Evolutionary conservation across 108 stramenopile species (phyloP).

Genomic region (Cyclotella sp.): DNA sequence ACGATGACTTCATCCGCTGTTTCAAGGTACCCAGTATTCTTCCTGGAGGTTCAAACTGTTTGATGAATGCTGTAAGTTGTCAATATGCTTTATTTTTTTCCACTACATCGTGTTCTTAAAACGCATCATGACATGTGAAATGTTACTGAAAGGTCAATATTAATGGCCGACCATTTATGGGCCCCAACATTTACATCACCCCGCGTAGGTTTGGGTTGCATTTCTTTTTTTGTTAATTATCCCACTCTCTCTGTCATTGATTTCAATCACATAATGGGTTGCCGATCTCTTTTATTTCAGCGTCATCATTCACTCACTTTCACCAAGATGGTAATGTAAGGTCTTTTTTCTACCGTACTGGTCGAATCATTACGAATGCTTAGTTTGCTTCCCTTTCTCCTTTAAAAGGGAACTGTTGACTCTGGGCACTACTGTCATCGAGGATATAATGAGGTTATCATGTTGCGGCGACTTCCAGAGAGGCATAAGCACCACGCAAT

Average conservation of each 20-base stretch:
- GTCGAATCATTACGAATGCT: background rate
- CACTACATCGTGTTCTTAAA: constrained; percentile 12
- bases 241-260: background rate
- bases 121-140: background rate
- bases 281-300: background rate
- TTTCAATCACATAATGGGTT: too few species aligned
- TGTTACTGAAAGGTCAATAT: constrained; percentile 38
- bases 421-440: constrained; percentile 75
- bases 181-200: constrained; percentile 84
- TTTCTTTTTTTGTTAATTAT: background rate
- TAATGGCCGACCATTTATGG: constrained; percentile 78
- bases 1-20: constrained; percentile 55
- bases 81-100: background rate
- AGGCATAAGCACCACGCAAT: constrained; percentile 75
- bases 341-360: background rate
- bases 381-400: background rate
- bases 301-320: constrained; percentile 74
- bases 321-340: constrained; percentile 80
- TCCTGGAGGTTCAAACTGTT: constrained; percentile 81
- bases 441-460: constrained; percentile 89
- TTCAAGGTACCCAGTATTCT: constrained; percentile 68
- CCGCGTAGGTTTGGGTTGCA: constrained; percentile 35
- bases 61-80: constrained; percentile 84
- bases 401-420: constrained; percentile 82
- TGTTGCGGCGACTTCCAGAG: constrained; percentile 79